Percentiles rank a stretch among this genome's conserved stretches.
Evolutionary conservation across 1,139 yeast genomes (phyloP).

Genomic region (Yamadazyma atlantica): DNA sequence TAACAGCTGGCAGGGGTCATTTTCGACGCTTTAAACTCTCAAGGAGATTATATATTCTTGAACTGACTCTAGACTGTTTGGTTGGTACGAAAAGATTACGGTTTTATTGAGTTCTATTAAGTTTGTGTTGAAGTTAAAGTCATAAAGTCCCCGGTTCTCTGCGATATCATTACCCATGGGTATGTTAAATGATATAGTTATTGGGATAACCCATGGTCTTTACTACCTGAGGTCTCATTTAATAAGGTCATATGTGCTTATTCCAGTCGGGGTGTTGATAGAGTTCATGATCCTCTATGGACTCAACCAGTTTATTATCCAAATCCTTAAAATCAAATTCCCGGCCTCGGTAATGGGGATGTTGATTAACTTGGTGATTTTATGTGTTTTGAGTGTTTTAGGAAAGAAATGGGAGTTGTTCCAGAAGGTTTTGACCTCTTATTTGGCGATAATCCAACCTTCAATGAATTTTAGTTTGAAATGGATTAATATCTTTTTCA

Average conservation of each 20-base stretch:
- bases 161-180: no score
- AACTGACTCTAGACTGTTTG: no score
- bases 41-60: no score
- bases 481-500: constrained; percentile 79
- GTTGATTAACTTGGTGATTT: constrained; percentile 56
- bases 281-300: constrained; percentile 56
- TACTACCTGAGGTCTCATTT: constrained; percentile 23
- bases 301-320: constrained; percentile 51
- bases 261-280: constrained; percentile 37
- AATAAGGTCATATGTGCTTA: constrained; percentile 31
- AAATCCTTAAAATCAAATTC: constrained; percentile 53
- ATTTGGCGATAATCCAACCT: constrained; percentile 53
- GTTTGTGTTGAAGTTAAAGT: no score
- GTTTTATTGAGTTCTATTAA: no score
- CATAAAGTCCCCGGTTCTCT: no score
- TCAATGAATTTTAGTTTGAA: constrained; percentile 69
- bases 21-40: no score
- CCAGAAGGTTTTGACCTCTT: constrained; percentile 29
- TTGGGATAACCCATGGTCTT: constrained; percentile 16
- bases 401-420: constrained; percentile 13
- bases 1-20: no score
- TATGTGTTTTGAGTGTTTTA: constrained; percentile 36
- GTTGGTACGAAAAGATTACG: no score
- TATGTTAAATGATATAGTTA: constrained; percentile 5
- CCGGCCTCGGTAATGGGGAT: constrained; percentile 79